Base-by-base conservation (phyloP, 1,284 basidiomycete genomes). In the Moniliella sp. region DNA sequence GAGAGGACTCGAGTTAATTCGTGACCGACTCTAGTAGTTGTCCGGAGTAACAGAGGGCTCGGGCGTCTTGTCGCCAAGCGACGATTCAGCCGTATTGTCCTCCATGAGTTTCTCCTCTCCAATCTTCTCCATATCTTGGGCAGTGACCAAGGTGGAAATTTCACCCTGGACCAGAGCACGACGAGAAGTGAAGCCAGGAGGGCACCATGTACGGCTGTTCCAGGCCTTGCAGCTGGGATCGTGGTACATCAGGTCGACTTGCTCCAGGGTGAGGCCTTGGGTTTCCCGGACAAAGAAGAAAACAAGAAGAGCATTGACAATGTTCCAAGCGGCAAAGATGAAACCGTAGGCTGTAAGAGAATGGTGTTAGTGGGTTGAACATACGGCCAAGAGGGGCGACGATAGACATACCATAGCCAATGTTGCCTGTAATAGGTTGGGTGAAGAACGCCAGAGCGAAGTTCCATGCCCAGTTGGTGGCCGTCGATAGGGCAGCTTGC, bases 211-310 rank as follows among this genome's bases (percentile, higher is more conserved):
- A 21, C 65, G 47, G 10, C 72, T 74, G 16, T 66, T 74, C 75
- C 74, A 76, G 4, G 76, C 69, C 53, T 70, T 74, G 62, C 70
- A 71, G 2, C 56, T 52, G 5, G 70, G 68, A 57, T 77, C 74
- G 52, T 69, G 70, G 64, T 78, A 78, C 76, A 79, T 78, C 65
- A 65, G 63, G 53, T 79, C 73, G 30, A 79, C 74, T 38, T 63
- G 66, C 61, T 79, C 77, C 18, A 79, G 66, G 7, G 71, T 69
- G 32, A 79, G 65, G 43, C 73, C 69, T 4, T 71, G 68, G 9
- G 72, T 72, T 52, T 79, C 77, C 64, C 78, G 79, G 2, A 80
- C 66, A 69, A 78, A 78, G 52, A 78, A 66, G 57, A 66, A 78
- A 4, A 78, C 76, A 40, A 78, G 64, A 28, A 72, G 45, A 4